Evolutionary conservation across 768 basidiomycete genomes (phyloP), one percentile per base, ranked within the genome.

Genomic region (Lyophyllum shimeji): DNA sequence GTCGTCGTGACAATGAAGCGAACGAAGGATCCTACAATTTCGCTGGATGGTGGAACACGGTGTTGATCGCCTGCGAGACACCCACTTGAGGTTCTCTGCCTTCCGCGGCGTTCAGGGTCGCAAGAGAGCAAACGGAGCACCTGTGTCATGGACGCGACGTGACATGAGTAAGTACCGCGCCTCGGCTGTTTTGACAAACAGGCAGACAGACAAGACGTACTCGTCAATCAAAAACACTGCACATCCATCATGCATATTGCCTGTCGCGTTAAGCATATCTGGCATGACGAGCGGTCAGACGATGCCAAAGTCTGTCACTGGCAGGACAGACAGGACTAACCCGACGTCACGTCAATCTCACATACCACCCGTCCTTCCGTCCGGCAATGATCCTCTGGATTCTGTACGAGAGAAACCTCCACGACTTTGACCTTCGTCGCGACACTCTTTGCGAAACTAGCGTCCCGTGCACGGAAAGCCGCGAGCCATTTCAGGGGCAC

Each of bases 61-160:
- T 66, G 51, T 81, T 75, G 60, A 83, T 77, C 2, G 63, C 71
- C 50, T 77, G 77, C 1, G 81, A 80, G 23, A 81, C 77, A 7
- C 75, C 75, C 0, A 69, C 53, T 9, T 61, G 57, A 6, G 64
- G 64, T 12, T 18, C 11, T 2, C 67, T 68, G 7, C 74, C 71
- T 17, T 71, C 65, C 1, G 69, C 67, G 12, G 66, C 63, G 24
- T 73, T 71, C 42, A 76, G 50, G 6, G 73, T 69, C 0, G 63
- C 60, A 40, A 80, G 71, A 0, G 80, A 67, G 25, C 75, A 64
- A 1, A 75, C 69, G 4, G 78, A 73, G 43, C 77, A 76, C 55
- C 81, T 83, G 49, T 24, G 37, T 27, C 29, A 12, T 40, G 21
- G 7, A 5, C 34, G 34, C 7, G 15, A 17, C 34, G 34, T 13